Percentiles rank a stretch among this genome's conserved stretches.
Conservation (phyloP, 257 asterid species). For the Salvia rosmarinus region DNA sequence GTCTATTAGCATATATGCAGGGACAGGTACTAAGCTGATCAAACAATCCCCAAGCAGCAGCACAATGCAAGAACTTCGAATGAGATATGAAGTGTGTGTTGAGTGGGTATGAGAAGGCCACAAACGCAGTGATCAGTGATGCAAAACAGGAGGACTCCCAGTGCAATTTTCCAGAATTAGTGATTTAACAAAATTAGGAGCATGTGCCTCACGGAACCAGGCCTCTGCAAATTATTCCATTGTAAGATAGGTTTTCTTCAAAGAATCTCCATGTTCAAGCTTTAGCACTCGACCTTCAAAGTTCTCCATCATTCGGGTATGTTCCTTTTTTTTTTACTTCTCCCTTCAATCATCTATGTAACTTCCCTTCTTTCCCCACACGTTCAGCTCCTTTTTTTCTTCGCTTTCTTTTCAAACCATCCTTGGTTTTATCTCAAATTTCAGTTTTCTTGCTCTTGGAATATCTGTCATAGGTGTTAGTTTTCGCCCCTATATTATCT, state of each 20-base stretch:
- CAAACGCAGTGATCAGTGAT: background rate
- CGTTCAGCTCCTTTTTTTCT: background rate
- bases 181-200: background rate
- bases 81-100: background rate
- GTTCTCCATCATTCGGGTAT: background rate
- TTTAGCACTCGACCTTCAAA: background rate
- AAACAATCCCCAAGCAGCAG: background rate
- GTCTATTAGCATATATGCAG: background rate
- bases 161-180: background rate
- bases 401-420: background rate
- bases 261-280: background rate
- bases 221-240: background rate
- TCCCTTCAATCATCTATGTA: background rate
- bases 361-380: constrained; percentile 2
- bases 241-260: background rate
- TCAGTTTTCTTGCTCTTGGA: background rate
- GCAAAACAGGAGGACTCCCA: background rate
- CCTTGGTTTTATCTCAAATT: background rate
- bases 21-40: background rate
- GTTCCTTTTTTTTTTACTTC: background rate
- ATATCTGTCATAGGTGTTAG: background rate
- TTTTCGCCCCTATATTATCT: background rate
- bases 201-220: background rate
- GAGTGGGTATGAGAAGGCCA: background rate
- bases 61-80: background rate